Conservation (phyloP, 202 grass and related monocot genomes). For the Eragrostis tef region DNA sequence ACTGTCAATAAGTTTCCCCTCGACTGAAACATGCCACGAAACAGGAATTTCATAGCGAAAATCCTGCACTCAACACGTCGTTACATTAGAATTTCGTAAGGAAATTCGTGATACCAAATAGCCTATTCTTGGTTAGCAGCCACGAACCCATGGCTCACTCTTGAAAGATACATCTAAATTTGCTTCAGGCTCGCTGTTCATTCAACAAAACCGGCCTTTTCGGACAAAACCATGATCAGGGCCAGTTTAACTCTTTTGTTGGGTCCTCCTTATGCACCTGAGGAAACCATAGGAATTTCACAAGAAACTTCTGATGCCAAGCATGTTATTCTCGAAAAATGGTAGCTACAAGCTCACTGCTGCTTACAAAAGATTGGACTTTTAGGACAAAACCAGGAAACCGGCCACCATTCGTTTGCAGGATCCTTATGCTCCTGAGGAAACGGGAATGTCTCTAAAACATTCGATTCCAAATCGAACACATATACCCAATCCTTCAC, state of each 20-base stretch:
- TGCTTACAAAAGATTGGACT: not conserved
- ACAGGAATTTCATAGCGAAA: not conserved
- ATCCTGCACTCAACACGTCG: not conserved
- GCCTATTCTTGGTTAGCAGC: no score
- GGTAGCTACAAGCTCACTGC: not conserved
- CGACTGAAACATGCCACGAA: not conserved
- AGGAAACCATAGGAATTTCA: not conserved
- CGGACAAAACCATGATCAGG: constrained; percentile 10
- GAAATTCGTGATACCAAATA: no score
- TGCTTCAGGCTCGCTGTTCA: not conserved
- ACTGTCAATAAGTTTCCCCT: not conserved
- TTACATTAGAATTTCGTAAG: not conserved
- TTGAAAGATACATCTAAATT: not conserved
- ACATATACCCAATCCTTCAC: not conserved
- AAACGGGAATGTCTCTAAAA: not conserved
- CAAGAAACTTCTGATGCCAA: no score
- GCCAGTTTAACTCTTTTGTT: not conserved
- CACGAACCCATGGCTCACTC: no score
- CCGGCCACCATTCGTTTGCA: not conserved
- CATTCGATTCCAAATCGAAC: constrained; percentile 5
- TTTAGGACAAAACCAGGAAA: constrained; percentile 19
- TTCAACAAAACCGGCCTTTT: not conserved
- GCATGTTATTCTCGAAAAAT: no score
- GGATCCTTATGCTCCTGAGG: not conserved
- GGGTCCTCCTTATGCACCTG: not conserved